Evolutionary conservation across 2,329 filamentous ascomycete species (phyloP), one percentile per base, ranked within the genome.

Genomic region (Furcasterigmium sp.): DNA sequence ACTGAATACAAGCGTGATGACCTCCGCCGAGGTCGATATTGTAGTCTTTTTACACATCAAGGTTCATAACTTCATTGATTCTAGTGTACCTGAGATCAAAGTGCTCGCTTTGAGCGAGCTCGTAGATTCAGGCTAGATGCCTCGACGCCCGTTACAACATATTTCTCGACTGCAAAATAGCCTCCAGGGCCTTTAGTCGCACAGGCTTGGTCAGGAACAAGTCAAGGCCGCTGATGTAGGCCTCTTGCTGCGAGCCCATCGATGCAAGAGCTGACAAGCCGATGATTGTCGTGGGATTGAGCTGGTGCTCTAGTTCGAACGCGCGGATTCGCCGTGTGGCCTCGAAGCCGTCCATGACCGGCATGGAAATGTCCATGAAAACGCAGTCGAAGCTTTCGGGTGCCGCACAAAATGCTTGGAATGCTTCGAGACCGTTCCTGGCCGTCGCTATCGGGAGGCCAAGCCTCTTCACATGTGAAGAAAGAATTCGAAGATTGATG

Each of bases 171-270:
- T 37, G 42, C 11, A 49, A 2, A 3, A 49, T 50, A 3, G 19
- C 46, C n/a, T 43, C 50, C 7, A 73, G 43, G 28, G 69, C n/a
- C n/a, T n/a, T n/a, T n/a, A n/a, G n/a, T n/a, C n/a, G n/a, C n/a
- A 78, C 72, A 0, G 75, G 75, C 51, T 78, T 78, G 26, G 75
- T 76, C 15, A 80, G 50, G 42, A 77, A 78, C 8, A 77, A 43
- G 46, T 80, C 73, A 7, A 79, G 63, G 1, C 76, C 76, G 39
- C 67, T 73, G 2, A 66, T 69, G 40, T 73, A 68, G 0, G 76
- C 75, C 45, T 79, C 76, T 37, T 74, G 65, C 44, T 76, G 69
- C 0, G 72, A 70, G 17, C 65, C 65, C 1, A 65, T 60, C 14
- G 72, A 75, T 0, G 72, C 73, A 2, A 78, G 55, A 0, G 76